These are phyloP conservation scores for Wolfiporia cocos DNA, from an alignment of 1,284 basidiomycete genomes.

Conservation along the genomic window DNA sequence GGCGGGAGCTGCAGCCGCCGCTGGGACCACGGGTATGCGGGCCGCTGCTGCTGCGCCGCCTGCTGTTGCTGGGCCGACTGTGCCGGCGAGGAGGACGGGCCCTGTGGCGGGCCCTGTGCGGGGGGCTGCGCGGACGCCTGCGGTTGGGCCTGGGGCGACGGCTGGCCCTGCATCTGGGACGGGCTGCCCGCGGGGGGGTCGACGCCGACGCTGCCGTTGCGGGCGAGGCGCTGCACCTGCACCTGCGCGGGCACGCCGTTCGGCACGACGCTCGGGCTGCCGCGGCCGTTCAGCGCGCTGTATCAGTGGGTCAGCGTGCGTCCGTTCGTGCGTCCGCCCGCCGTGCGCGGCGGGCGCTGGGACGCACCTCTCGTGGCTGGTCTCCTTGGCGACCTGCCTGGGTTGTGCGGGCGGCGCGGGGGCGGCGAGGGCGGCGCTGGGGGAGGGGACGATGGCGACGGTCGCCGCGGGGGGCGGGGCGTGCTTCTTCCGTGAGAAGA, in stretches of 20 bases:
- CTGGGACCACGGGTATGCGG: slow-evolving; percentile 76
- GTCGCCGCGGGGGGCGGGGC: slow-evolving; percentile 33
- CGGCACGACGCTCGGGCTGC: slow-evolving; percentile 22
- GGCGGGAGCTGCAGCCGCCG: slow-evolving; percentile 62
- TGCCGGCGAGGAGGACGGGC: slow-evolving; percentile 21
- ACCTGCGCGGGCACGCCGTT: slow-evolving; percentile 17
- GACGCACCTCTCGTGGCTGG: slow-evolving; percentile 27
- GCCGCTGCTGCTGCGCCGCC: slow-evolving; percentile 40
- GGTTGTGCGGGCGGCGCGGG: slow-evolving; percentile 24
- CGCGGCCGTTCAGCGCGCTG: slow-evolving; percentile 27
- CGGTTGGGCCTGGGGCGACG: slow-evolving; percentile 5
- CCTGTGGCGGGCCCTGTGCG: slow-evolving; percentile 8
- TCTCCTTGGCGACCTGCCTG: slow-evolving; percentile 25
- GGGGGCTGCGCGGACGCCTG: too few relatives aligned
- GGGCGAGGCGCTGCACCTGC: slow-evolving; percentile 15
- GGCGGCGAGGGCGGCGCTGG: slow-evolving; percentile 57
- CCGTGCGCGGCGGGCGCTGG: slow-evolving; percentile 1
- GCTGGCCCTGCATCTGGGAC: too few relatives aligned
- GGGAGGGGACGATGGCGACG: slow-evolving; percentile 52
- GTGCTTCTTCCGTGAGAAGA: slow-evolving; percentile 83
- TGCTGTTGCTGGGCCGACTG: slow-evolving; percentile 22
- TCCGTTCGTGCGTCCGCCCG: too few relatives aligned
- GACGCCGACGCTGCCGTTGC: slow-evolving; percentile 15
- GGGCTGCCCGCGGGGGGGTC: slow-evolving; percentile 9
- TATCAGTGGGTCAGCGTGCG: slow-evolving; percentile 9